Evolutionary conservation across 768 basidiomycete species (phyloP), one percentile per base, ranked within the genome.

Genomic region (Cystobasidium ongulense): DNA sequence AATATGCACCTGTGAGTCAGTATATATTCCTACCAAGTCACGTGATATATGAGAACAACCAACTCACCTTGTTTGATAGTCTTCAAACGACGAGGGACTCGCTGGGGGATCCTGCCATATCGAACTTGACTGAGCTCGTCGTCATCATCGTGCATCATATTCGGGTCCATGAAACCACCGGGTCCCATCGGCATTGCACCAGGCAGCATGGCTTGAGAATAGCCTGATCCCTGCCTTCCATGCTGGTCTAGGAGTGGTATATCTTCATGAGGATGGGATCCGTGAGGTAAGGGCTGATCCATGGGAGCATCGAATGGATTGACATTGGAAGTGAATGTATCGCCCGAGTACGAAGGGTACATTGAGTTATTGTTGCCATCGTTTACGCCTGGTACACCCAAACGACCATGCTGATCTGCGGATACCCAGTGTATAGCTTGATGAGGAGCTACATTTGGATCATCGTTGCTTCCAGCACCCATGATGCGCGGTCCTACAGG

Each of bases 1-100:
- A 43, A 36, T 17, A 25, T 7, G 39, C 3, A 50, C 1, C 27
- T 27, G 27, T 0, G 17, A 23, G 21, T 41, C 33, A 39, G 21
- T 18, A n/a, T 11, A 17, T n/a, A 29, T 0, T 25, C 21, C 25
- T 29, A 61, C 13, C 13, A 10, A n/a, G 25, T 25, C 23, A 25
- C 21, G 36, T 2, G 62, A 46, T 1, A 25, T 46, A 29, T 50
- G 72, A 73, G 21, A n/a, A 31, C 10, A 21, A 86, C 87, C 83
- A 76, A 89, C 86, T 90, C 90, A 77, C 95, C 90, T 79, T 87
- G 88, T 84, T 96, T 97, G 80, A 92, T 87, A 0, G 94, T 98
- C 84, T 94, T 95, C 84, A 92, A 88, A 64, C 94, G 83, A 61
- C 95, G 83, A 0, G 92, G 89, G 0, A 96, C 90, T 27, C 93